Base-by-base conservation (phyloP, 129 eudicot genomes). In the Deinandra increscens region DNA sequence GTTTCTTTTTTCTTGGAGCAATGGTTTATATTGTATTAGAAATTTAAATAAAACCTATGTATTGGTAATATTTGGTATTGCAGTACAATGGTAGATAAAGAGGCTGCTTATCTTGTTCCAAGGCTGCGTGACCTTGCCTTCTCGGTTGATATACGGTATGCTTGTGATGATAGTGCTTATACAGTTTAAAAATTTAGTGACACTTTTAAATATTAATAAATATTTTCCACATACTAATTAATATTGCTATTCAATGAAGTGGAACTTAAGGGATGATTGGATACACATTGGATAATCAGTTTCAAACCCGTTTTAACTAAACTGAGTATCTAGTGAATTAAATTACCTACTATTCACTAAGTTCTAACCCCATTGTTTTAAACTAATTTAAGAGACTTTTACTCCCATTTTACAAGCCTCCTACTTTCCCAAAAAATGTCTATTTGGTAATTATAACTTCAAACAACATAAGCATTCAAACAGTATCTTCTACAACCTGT, bases 41-140 rank as follows among this genome's bases (percentile, higher is more conserved):
- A 34, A 62, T 46, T 17, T 48, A 33, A 48, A 53, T 9, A 46
- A 43, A 53, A 18, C 13, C 19, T 55, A 17, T 56, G 33, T 78
- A 73, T 65, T 22, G 41, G 43, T 60, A 72, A 59, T 20, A 51
- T 82, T 65, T 22, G 41, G 43, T 60, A 72, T 63, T 20, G 56
- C 83, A 93, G 98, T 78, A 93, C 98, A 38, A 79, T 85, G 54
- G 86, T 66, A 17, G 98, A 93, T 75, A 84, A 80, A 81, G 98
- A 93, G 48, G 82, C 89, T 45, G 78, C 73, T 60, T 93, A 87
- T 83, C 85, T 89, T 63, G 78, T 84, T 81, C 95, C 96, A 26
- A 78, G 87, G 80, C 95, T 93, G 56, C 89, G 95, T 55, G 98
- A 93, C 82, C 90, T 93, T 68, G 91, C 96, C 73, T 93, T 93